Base-by-base conservation (phyloP, 768 basidiomycete genomes). In the Rhodocollybia butyracea region DNA sequence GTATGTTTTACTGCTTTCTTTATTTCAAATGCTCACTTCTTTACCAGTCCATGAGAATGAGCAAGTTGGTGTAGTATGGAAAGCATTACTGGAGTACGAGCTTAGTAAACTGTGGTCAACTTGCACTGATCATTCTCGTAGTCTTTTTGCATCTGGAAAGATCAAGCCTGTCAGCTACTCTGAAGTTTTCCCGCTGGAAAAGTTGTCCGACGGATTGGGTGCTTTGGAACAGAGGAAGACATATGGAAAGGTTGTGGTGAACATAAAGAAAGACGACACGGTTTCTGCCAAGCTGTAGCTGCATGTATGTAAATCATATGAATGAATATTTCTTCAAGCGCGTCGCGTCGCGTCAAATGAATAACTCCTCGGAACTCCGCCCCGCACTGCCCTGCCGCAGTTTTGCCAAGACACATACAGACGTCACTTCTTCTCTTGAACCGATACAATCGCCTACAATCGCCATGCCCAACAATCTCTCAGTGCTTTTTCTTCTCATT, bases 221-320 rank as follows among this genome's bases (percentile, higher is more conserved):
- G 93, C 90, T 24, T 70, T 98, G 19, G 94, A 94, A 64, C 76
- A 75, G 43, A 76, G 96, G 59, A 82, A 91, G 71, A 95, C 94
- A 4, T 98, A 94, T 91, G 96, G 96, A 0, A 98, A 98, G 66
- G 89, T 78, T 0, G 75, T 95, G 24, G 80, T 91, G 7, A 77
- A 74, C 47, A 68, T 98, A 46, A 78, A 75, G 51, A 78, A 83
- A 26, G 83, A 86, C 12, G 30, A 53, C 15, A 24, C 8, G 41
- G 8, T 24, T 3, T 2, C 5, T 11, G 48, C 48, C 15, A 50
- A 50, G 34, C 32, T 50, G 21, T 50, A 50, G 34, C n/a, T n/a
- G 27, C 17, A 27, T 42, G 43, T 40, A 40, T 11, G 39, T n/a
- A n/a, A n/a, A 21, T 21, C 21, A 21, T 40, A 40, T 40, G 10